Evolutionary conservation across 2,329 filamentous ascomycete species (phyloP).

Genomic region (Geoglossum cookeanum): DNA sequence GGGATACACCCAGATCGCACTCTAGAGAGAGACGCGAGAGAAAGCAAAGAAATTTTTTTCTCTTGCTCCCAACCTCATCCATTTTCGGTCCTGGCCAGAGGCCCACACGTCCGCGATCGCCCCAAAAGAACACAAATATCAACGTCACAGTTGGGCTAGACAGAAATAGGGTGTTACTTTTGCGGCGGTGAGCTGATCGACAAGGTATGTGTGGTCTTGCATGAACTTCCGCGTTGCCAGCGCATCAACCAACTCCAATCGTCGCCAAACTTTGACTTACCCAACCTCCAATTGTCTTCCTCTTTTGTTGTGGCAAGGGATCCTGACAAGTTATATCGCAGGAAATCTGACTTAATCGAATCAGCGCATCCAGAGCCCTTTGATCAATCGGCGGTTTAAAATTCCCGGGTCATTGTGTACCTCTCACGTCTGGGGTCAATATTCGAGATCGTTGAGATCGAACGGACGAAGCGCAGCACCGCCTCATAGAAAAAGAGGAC

Average conservation of each 20-base stretch:
- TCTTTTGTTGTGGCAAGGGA: background rate
- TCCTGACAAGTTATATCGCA: conserved; percentile 2
- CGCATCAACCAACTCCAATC: conserved; percentile 5
- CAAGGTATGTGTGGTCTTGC: conserved; percentile 4
- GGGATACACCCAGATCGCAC: background rate
- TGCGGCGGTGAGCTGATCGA: conserved; percentile 4
- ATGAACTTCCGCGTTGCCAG: conserved; percentile 4
- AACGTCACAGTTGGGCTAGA: conserved; percentile 1
- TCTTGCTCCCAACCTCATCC: background rate
- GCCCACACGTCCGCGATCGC: background rate
- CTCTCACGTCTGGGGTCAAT: background rate
- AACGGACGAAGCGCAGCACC: background rate
- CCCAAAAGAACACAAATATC: background rate
- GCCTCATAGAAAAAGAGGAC: background rate
- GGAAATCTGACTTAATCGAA: background rate
- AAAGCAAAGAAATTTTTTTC: background rate
- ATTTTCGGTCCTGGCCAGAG: background rate
- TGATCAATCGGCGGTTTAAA: background rate
- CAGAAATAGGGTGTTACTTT: background rate
- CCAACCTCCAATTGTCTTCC: background rate
- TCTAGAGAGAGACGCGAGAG: conserved; percentile 1
- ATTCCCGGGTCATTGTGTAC: background rate
- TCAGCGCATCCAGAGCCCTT: background rate
- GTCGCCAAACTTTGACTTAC: background rate
- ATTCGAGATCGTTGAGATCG: background rate